Percentiles rank a stretch among this genome's conserved stretches.
Conservation (phyloP, 371 early-diverging fungal species). For the Capniomyces stellatus region DNA sequence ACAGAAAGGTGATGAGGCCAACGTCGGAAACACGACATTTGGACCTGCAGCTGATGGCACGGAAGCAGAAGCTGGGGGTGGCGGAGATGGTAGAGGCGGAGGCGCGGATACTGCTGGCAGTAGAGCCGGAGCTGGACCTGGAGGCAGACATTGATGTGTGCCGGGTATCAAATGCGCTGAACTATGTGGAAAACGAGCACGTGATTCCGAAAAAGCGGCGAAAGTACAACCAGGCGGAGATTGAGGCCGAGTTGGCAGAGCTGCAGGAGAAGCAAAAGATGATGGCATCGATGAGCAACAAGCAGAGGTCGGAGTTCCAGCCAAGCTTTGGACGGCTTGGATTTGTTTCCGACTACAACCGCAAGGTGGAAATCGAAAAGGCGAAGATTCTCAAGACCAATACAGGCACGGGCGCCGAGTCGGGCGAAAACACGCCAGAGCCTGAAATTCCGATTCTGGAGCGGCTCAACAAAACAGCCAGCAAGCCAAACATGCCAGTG, state of each 20-base stretch:
- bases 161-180: constrained; percentile 19
- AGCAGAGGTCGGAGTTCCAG: constrained; percentile 17
- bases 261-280: constrained; percentile 19
- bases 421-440: constrained; percentile 3
- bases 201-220: constrained; percentile 16
- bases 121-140: constrained; percentile 20
- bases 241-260: constrained; percentile 21
- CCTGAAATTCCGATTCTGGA: constrained; percentile 9
- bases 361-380: constrained; percentile 10
- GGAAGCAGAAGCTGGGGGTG: constrained; percentile 12
- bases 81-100: constrained; percentile 10
- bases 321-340: constrained; percentile 23
- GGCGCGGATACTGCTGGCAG: neutral
- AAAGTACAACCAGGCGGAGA: constrained; percentile 22
- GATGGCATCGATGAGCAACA: constrained; percentile 11
- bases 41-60: constrained; percentile 13
- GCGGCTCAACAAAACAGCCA: constrained; percentile 1
- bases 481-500: constrained; percentile 11
- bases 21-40: constrained; percentile 16
- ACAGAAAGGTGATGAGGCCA: constrained; percentile 21
- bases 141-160: constrained; percentile 20
- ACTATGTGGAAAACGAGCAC: constrained; percentile 14
- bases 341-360: constrained; percentile 18
- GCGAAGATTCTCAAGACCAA: constrained; percentile 6
- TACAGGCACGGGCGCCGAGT: constrained; percentile 5